These are phyloP conservation scores for Ustilago shanxiensis DNA, from an alignment of 1,284 basidiomycete genomes.

Conservation along the genomic window DNA sequence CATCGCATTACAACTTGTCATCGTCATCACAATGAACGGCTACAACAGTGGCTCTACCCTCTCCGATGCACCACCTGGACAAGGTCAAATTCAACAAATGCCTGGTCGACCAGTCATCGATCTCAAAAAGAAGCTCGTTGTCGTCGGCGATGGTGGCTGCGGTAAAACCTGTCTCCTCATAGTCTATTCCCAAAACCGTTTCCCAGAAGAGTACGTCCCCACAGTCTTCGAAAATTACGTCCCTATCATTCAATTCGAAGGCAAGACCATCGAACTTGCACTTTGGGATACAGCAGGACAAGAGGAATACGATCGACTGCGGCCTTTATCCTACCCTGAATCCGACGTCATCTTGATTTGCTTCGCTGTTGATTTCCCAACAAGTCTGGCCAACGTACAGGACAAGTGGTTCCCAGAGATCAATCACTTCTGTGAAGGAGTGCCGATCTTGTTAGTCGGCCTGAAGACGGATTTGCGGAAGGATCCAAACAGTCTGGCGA, in stretches of 20 bases:
- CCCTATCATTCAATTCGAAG: slow-evolving; percentile 88
- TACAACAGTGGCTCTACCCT: slow-evolving; percentile 51
- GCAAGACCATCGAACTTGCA: slow-evolving; percentile 90
- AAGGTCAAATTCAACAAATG: slow-evolving; percentile 41
- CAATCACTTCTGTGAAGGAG: slow-evolving; percentile 93
- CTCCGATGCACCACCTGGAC: slow-evolving; percentile 49
- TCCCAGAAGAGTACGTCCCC: slow-evolving; percentile 95
- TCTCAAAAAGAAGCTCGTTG: slow-evolving; percentile 70
- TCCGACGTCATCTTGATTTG: slow-evolving; percentile 93
- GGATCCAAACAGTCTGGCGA: slow-evolving; percentile 88
- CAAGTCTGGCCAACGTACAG: slow-evolving; percentile 92
- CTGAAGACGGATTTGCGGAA: slow-evolving; percentile 86
- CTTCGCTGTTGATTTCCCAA: slow-evolving; percentile 90
- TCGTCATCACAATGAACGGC: slow-evolving; percentile 33
- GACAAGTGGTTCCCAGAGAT: slow-evolving; percentile 99
- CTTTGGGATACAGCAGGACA: slow-evolving; percentile 96
- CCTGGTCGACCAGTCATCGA: slow-evolving; percentile 59
- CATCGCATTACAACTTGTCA: not conserved
- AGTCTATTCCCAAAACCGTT: slow-evolving; percentile 96
- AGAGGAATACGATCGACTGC: slow-evolving; percentile 76
- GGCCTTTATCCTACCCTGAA: slow-evolving; percentile 83
- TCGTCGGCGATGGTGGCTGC: slow-evolving; percentile 83
- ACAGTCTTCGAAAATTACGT: slow-evolving; percentile 93
- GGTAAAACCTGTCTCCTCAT: slow-evolving; percentile 79
- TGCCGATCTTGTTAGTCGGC: slow-evolving; percentile 90